Conservation (phyloP, 1,139 yeast genomes). For the Yamadazyma friedrichii region DNA sequence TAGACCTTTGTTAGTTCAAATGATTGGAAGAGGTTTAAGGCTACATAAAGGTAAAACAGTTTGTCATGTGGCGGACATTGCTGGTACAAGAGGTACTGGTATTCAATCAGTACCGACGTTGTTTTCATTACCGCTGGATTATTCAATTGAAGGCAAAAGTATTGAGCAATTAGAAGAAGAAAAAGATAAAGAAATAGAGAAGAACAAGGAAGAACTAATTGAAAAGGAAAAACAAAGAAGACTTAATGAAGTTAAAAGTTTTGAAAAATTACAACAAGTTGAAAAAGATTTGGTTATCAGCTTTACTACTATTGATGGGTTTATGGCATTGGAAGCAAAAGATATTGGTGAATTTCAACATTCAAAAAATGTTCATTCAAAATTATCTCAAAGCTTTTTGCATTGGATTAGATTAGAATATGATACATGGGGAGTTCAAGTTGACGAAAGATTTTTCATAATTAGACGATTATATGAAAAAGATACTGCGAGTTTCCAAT, state of each 20-base stretch:
- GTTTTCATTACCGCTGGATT: constrained; percentile 39
- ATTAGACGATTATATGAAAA: constrained; percentile 13
- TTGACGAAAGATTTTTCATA: constrained; percentile 18
- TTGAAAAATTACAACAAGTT: constrained; percentile 13
- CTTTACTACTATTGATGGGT: constrained; percentile 33
- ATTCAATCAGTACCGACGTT: constrained; percentile 63
- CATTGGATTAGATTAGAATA: constrained; percentile 32
- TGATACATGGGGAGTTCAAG: constrained; percentile 32
- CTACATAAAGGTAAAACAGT: constrained; percentile 55
- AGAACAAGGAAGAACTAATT: constrained; percentile 14
- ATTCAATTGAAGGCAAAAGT: constrained; percentile 30
- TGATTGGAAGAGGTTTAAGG: constrained; percentile 90
- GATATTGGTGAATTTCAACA: constrained; percentile 14
- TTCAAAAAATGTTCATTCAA: constrained; percentile 13
- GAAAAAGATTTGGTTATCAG: constrained; percentile 18
- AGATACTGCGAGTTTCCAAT: constrained; percentile 1
- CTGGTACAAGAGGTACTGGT: constrained; percentile 58
- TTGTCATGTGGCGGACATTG: constrained; percentile 80
- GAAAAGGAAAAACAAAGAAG: constrained; percentile 19
- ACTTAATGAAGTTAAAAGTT: constrained; percentile 16
- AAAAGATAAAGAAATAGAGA: constrained; percentile 18
- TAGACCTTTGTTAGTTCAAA: constrained; percentile 68
- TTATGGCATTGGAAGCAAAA: constrained; percentile 22
- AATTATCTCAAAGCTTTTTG: constrained; percentile 16
- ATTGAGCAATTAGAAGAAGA: constrained; percentile 25